Evolutionary conservation across 768 basidiomycete species (phyloP).

Genomic region (Favolaschia claudopus): DNA sequence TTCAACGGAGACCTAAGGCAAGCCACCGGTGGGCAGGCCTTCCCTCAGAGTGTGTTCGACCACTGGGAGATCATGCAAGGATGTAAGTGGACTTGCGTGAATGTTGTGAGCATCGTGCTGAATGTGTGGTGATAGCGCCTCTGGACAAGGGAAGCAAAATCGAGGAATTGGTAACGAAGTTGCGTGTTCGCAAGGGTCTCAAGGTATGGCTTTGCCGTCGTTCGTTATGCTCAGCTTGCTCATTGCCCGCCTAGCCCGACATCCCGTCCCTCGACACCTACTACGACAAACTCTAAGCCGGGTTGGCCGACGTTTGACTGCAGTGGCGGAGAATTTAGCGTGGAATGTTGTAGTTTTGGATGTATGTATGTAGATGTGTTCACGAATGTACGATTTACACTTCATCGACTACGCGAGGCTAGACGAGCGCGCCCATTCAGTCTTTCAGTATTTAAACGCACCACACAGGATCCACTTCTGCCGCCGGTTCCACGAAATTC

Average conservation of each 20-base stretch:
- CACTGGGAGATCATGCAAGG: constrained; percentile 89
- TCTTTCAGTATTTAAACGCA: no score
- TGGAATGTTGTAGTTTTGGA: no score
- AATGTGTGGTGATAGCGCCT: constrained; percentile 56
- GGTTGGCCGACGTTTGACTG: no score
- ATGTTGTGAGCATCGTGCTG: not conserved
- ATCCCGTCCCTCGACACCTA: constrained; percentile 88
- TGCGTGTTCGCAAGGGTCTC: constrained; percentile 95
- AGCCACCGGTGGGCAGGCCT: constrained; percentile 94
- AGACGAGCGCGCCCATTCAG: no score
- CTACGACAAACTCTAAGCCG: constrained; percentile 87
- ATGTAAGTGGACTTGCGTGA: constrained; percentile 54
- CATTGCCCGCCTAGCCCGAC: constrained; percentile 66
- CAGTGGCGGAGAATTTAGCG: no score
- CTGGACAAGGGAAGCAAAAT: constrained; percentile 93
- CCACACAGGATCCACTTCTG: no score
- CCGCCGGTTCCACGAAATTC: no score
- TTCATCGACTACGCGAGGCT: no score
- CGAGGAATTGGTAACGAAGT: constrained; percentile 80
- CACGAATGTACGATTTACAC: no score
- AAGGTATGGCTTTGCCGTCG: constrained; percentile 58
- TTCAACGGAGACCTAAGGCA: constrained; percentile 96
- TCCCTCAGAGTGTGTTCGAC: constrained; percentile 95
- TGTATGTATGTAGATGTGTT: no score
- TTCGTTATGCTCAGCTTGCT: not conserved